phyloP scores from a whole-genome alignment of 257 asterid species.

The Forsythia suspensa region DNA sequence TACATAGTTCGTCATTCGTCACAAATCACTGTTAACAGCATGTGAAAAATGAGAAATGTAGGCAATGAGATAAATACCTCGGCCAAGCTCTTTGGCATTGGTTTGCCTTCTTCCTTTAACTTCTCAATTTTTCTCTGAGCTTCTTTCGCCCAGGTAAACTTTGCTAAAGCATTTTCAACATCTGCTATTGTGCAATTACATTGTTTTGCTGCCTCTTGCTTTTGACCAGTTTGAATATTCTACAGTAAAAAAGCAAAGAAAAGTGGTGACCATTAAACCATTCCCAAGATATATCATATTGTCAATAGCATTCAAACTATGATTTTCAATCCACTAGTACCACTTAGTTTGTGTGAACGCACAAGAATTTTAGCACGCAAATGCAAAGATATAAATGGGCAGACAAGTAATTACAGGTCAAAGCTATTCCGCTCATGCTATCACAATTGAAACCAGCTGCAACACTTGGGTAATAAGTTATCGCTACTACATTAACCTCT shows the following conservation, averaged over 20 bases:
- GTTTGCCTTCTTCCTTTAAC: constrained; percentile 82
- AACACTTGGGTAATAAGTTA: background rate
- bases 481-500: background rate
- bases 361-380: background rate
- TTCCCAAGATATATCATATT: background rate
- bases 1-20: background rate
- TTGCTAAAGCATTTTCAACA: constrained; percentile 67
- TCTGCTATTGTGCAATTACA: constrained; percentile 77
- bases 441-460: background rate
- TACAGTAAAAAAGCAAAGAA: constrained; percentile 30
- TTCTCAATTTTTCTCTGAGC: constrained; percentile 71
- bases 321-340: background rate
- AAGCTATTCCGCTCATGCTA: background rate
- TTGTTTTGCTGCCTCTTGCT: constrained; percentile 69
- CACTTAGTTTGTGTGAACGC: background rate
- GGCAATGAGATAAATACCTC: constrained; percentile 54
- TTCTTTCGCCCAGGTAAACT: constrained; percentile 86
- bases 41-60: background rate
- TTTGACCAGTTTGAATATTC: constrained; percentile 63
- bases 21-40: background rate
- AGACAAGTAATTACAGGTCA: background rate
- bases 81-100: constrained; percentile 76
- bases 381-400: background rate
- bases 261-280: constrained; percentile 2
- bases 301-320: constrained; percentile 10